Base-by-base conservation (phyloP, 2,329 filamentous ascomycete genomes). In the Pseudogymnoascus sp. region DNA sequence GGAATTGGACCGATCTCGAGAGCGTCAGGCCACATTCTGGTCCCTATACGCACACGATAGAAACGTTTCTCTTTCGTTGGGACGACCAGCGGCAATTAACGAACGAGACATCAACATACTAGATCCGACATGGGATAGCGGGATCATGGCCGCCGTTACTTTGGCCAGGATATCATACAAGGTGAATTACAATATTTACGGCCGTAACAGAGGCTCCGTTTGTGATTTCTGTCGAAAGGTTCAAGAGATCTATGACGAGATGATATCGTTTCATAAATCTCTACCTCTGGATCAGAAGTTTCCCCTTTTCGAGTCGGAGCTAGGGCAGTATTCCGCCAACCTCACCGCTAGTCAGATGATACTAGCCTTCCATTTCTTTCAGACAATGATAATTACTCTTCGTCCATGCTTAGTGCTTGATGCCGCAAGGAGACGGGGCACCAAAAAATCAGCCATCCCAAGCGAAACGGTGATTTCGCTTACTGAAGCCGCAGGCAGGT, bases 21-120 rank as follows among this genome's bases (percentile, higher is more conserved):
- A 63, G 28, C 55, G 62, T 11, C 62, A 36, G 25, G 58, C 62
- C 8, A 61, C 62, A n/a, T 63, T 63, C 39, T 61, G 58, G 62
- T 61, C 62, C 5, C 35, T 63, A 49, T 63, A 28, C 28, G 62
- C 39, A 36, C 62, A 61, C 9, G 62, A 63, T 16, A 30, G 62
- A 36, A 63, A 61, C 14, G 38, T 61, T 41, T 63, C 62, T 49
- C 62, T 63, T 30, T 63, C 62, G n/a, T 30, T 63, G 23, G 62
- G 62, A 12, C 62, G 62, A 14, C 62, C 62, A 14, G 62, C 62
- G 42, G 28, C 55, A 8, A 63, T 63, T 28, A 63, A 63, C 11
- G 62, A 63, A 14, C 33, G 60, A 14, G 62, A 63, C 23, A 42
- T 63, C 60, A 25, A 41, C 36, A 42, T 63, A 36, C 23, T 23